These are phyloP conservation scores for Theileria luwenshuni DNA, from an alignment of 169 alveolate genomes.

Conservation along the genomic window DNA sequence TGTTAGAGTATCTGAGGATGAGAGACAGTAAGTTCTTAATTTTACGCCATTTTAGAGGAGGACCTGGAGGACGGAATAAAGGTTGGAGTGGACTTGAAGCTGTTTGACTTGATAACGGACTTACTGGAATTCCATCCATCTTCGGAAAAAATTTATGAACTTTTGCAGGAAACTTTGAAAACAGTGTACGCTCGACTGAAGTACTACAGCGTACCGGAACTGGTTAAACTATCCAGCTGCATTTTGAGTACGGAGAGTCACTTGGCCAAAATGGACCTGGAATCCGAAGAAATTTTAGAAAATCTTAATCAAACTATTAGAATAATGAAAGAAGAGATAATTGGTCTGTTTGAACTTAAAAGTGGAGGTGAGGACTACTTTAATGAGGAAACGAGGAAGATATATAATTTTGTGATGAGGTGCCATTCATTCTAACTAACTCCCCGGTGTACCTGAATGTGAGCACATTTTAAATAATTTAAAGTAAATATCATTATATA, in stretches of 20 bases:
- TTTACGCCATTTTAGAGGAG: not conserved
- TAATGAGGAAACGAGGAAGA: not conserved
- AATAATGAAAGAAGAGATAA: not conserved
- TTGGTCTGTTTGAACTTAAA: not conserved
- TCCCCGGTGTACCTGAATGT: not conserved
- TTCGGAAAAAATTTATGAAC: not conserved
- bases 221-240: not conserved
- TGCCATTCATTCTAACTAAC: not conserved
- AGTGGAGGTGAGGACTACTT: not conserved
- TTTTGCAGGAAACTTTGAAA: not conserved
- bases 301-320: not conserved
- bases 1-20: not conserved
- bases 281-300: constrained; percentile 13
- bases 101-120: not conserved
- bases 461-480: no score
- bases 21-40: not conserved
- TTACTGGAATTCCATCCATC: not conserved
- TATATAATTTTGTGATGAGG: not conserved
- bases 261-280: constrained; percentile 11
- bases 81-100: constrained; percentile 14
- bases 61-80: not conserved
- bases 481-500: no score
- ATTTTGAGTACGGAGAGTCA: not conserved
- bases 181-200: not conserved
- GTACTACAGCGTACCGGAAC: constrained; percentile 9